A percentile compares a stretch with the other conserved stretches of the same genome.
These are phyloP conservation scores for Selaginella moellendorffii DNA, from an alignment of 75 land plant genomes.

Conservation along the genomic window DNA sequence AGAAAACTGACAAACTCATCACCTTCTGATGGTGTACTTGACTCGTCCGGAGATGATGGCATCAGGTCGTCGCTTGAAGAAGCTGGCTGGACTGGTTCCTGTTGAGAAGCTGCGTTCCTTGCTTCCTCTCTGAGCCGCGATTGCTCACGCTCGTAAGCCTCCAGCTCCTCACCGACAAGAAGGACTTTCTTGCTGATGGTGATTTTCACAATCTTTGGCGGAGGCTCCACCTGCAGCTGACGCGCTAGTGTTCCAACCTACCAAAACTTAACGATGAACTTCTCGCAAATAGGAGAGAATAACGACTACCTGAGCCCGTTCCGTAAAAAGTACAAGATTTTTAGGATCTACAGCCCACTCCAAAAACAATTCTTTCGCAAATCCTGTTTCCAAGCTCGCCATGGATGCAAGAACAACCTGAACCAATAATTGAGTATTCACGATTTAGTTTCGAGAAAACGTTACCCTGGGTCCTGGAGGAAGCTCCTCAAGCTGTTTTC, in stretches of 20 bases:
- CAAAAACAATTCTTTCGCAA: constrained; percentile 79
- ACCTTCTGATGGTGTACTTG: background rate
- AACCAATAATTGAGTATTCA: constrained; percentile 3
- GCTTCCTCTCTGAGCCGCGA: constrained; percentile 23
- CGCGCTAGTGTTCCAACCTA: constrained; percentile 86
- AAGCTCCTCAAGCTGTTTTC: constrained; percentile 56
- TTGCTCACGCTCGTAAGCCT: constrained; percentile 84
- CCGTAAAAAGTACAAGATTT: constrained; percentile 83
- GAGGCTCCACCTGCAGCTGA: constrained; percentile 83
- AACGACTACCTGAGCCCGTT: constrained; percentile 67
- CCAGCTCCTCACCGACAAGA: constrained; percentile 73
- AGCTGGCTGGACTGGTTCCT: background rate
- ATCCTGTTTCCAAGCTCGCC: constrained; percentile 93
- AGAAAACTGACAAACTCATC: no score
- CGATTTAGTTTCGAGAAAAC: background rate
- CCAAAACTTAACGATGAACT: background rate
- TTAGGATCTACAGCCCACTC: constrained; percentile 77
- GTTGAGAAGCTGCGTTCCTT: background rate
- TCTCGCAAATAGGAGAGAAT: background rate
- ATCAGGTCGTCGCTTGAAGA: background rate
- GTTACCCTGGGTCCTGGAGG: constrained; percentile 75
- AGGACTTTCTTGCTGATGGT: constrained; percentile 69
- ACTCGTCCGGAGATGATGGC: background rate
- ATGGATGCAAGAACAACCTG: constrained; percentile 90
- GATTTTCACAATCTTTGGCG: constrained; percentile 89